Base-by-base conservation (phyloP, 805 yeast species). In the Candida suzukii region DNA sequence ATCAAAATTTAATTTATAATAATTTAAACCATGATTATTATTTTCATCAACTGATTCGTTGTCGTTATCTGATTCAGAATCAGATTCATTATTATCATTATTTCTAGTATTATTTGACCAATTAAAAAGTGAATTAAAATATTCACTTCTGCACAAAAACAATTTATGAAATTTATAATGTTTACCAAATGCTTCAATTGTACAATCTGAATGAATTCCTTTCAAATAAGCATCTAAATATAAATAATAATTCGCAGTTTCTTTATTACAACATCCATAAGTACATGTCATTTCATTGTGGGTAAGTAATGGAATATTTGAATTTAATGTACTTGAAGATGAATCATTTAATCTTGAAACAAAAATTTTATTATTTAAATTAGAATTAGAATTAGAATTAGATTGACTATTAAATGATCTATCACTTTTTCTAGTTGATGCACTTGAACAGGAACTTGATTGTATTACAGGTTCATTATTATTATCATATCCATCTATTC, bases 131-230 rank as follows among this genome's bases (percentile, higher is more conserved):
- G 71, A 60, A 16, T 61, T 55, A 49, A 76, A 76, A 46, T 72
- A 76, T 0, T 71, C 73, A 42, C 75, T 62, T 41, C 71, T 60
- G 39, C 64, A 64, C 33, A 76, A 54, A 11, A 76, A 57, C 35
- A 76, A 44, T 45, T 63, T 59, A 46, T 76, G 82, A 2, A 76
- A 52, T n/a, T 51, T 52, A 50, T 74, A 76, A 14, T 56, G 56
- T 20, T 58, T 56, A 3, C 63, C 69, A 49, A 76, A 76, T 2
- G 78, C 80, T 42, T 44, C 52, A 10, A 76, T 54, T 0, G 71
- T 61, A 28, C 74, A 70, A 53, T 74, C 79, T 1, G 73, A 67
- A 42, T 73, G 71, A 2, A 61, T 63, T 0, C 78, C 78, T 31
- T 67, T 65, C 7, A 67, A 41, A 45, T 67, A 64, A 1, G 74